Percentiles rank a stretch among this genome's conserved stretches.
These are phyloP conservation scores for Stenocarpella maydis DNA, from an alignment of 2,329 filamentous ascomycete genomes.

Conservation along the genomic window DNA sequence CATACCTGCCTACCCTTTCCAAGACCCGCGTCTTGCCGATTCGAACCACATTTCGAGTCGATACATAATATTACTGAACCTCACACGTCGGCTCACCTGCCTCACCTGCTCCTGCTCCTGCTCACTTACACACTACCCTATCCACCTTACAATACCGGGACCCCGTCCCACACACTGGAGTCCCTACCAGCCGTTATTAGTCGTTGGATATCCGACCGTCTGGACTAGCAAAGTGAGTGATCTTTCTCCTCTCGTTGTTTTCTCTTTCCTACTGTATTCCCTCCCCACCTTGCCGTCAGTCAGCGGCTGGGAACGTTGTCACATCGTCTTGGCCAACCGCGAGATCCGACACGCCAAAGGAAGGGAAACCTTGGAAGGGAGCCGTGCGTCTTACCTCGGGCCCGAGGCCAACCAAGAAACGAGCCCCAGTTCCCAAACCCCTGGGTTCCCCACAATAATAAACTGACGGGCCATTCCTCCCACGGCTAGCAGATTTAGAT, in stretches of 20 bases:
- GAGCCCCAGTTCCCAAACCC: not conserved
- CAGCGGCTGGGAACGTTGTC: not conserved
- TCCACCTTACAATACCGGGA: too few species aligned
- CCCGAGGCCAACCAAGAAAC: not conserved
- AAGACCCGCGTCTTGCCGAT: constrained; percentile 20
- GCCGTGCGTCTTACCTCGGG: constrained; percentile 15
- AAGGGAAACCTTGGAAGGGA: not conserved
- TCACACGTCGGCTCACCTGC: not conserved
- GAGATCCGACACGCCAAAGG: constrained; percentile 10
- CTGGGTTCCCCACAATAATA: constrained; percentile 6
- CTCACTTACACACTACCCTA: not conserved
- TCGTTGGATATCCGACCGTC: not conserved
- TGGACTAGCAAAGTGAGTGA: not conserved
- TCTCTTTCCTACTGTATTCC: not conserved
- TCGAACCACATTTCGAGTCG: constrained; percentile 3
- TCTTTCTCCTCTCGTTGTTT: too few species aligned
- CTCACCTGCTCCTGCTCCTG: not conserved
- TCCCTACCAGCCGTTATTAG: not conserved
- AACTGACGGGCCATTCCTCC: not conserved
- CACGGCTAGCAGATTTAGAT: constrained; percentile 6
- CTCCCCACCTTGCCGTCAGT: not conserved
- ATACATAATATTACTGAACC: constrained; percentile 16
- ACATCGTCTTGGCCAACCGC: not conserved
- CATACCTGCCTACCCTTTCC: not conserved
- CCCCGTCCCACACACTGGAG: not conserved